These are phyloP conservation scores for Cornus florida DNA, from an alignment of 148 eudicot species.

Conservation along the genomic window DNA sequence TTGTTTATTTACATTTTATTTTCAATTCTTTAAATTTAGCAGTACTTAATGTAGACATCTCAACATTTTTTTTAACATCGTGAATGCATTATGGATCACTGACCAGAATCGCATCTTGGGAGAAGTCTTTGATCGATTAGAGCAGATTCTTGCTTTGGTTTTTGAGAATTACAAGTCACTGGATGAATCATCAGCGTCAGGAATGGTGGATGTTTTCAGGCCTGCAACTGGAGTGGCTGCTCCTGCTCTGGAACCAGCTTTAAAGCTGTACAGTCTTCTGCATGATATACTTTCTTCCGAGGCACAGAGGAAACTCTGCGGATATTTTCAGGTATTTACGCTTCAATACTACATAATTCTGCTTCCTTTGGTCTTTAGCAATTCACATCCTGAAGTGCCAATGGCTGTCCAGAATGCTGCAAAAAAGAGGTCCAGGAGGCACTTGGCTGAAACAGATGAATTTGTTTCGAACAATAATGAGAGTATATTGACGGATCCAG, in stretches of 20 bases:
- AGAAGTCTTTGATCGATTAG: conserved; percentile 76
- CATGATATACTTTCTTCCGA: conserved; percentile 80
- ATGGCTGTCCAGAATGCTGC: conserved; percentile 64
- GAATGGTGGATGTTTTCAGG: conserved; percentile 62
- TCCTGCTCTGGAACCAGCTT: conserved; percentile 76
- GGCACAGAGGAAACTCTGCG: conserved; percentile 67
- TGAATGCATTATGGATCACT: conserved; percentile 10
- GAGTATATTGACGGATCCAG: conserved; percentile 48
- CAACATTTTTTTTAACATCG: not conserved
- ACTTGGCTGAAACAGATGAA: conserved; percentile 79
- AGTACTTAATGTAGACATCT: too few relatives aligned
- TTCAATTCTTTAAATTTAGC: not conserved
- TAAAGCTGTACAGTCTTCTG: conserved; percentile 74
- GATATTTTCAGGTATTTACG: conserved; percentile 70
- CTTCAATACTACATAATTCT: not conserved
- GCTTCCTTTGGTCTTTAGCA: not conserved
- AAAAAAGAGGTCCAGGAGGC: conserved; percentile 82
- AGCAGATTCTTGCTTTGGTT: conserved; percentile 70
- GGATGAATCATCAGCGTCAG: conserved; percentile 74
- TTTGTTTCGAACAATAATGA: conserved; percentile 60
- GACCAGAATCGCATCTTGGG: conserved; percentile 82
- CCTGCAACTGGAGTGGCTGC: conserved; percentile 77
- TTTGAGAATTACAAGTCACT: conserved; percentile 90
- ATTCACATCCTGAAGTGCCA: conserved; percentile 4
- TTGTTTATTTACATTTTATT: not conserved